Evolutionary conservation across 768 basidiomycete genomes (phyloP).

Genomic region (Russula foetens): DNA sequence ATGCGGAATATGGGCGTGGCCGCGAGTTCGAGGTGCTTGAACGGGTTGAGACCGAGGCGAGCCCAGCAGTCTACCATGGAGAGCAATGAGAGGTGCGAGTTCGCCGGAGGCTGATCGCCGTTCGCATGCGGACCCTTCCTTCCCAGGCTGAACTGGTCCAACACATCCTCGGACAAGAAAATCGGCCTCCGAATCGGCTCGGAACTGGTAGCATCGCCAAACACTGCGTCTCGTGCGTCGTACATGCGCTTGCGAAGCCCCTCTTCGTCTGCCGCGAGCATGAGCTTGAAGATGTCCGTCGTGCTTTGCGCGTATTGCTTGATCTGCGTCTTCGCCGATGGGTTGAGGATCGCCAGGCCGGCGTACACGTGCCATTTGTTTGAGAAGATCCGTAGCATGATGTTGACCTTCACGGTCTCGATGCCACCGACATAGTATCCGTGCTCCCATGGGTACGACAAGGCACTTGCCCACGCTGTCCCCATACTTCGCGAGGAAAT

Average conservation of each 20-base stretch:
- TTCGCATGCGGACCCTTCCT: conserved; percentile 23
- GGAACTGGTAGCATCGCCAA: conserved; percentile 38
- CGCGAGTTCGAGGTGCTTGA: conserved; percentile 83
- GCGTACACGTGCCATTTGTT: conserved; percentile 99
- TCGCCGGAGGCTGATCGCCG: conserved; percentile 39
- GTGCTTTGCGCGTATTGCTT: conserved; percentile 82
- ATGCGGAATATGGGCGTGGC: conserved; percentile 95
- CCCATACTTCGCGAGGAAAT: conserved; percentile 67
- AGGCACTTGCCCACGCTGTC: conserved; percentile 79
- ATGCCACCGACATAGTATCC: conserved; percentile 94
- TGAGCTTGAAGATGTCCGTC: conserved; percentile 91
- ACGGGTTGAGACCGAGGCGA: conserved; percentile 76
- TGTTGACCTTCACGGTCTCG: conserved; percentile 97
- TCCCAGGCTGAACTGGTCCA: conserved; percentile 87
- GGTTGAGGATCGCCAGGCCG: conserved; percentile 96
- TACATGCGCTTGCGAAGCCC: conserved; percentile 65
- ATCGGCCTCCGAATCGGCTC: conserved; percentile 52
- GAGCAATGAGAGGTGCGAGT: conserved; percentile 88
- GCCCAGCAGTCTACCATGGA: conserved; percentile 99
- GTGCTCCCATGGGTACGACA: conserved; percentile 90
- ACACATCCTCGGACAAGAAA: conserved; percentile 71
- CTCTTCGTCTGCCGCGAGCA: conserved; percentile 55
- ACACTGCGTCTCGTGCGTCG: conserved; percentile 68
- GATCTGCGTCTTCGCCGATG: conserved; percentile 80
- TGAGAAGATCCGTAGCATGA: conserved; percentile 90